Conservation (phyloP, 805 yeast genomes). For the Metschnikowia shivogae region DNA sequence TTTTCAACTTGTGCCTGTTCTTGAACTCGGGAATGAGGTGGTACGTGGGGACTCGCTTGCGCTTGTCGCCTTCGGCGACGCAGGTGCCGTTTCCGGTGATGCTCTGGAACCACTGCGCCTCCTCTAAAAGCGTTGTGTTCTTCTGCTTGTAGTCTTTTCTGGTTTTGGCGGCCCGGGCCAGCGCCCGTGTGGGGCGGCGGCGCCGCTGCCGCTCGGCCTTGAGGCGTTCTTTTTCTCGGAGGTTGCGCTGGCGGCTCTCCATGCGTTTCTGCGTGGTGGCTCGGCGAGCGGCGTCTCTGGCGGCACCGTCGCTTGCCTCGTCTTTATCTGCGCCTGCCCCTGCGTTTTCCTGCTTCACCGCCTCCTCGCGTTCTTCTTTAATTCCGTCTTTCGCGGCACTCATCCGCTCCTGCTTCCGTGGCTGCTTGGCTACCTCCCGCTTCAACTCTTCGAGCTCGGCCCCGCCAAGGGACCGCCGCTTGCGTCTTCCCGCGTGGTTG, state of each 20-base stretch:
- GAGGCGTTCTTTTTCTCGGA: constrained; percentile 4
- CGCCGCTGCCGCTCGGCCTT: constrained; percentile 1
- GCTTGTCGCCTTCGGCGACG: constrained; percentile 31
- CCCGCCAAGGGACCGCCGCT: constrained; percentile 14
- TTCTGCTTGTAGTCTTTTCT: constrained; percentile 4
- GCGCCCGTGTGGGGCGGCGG: constrained; percentile 4
- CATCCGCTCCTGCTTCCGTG: background rate
- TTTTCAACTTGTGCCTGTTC: constrained; percentile 12
- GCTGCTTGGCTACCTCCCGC: constrained; percentile 5
- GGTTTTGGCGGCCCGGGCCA: constrained; percentile 1
- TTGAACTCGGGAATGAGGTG: constrained; percentile 26
- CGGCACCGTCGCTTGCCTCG: background rate
- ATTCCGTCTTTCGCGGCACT: too few relatives aligned
- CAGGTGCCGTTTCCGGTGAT: constrained; percentile 34
- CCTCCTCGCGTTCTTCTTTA: too few relatives aligned
- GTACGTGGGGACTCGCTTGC: constrained; percentile 27
- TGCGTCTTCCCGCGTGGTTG: constrained; percentile 12
- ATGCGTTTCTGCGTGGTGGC: constrained; percentile 6
- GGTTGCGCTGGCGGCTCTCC: constrained; percentile 6
- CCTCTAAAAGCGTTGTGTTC: constrained; percentile 17
- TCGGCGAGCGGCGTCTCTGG: constrained; percentile 1
- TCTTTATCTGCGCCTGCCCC: background rate
- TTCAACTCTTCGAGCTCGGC: constrained; percentile 17
- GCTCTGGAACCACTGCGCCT: constrained; percentile 36
- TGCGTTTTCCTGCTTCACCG: constrained; percentile 6